These are phyloP conservation scores for Magnolia officinalis DNA, from an alignment of 164 flowering plant genomes.

Conservation along the genomic window DNA sequence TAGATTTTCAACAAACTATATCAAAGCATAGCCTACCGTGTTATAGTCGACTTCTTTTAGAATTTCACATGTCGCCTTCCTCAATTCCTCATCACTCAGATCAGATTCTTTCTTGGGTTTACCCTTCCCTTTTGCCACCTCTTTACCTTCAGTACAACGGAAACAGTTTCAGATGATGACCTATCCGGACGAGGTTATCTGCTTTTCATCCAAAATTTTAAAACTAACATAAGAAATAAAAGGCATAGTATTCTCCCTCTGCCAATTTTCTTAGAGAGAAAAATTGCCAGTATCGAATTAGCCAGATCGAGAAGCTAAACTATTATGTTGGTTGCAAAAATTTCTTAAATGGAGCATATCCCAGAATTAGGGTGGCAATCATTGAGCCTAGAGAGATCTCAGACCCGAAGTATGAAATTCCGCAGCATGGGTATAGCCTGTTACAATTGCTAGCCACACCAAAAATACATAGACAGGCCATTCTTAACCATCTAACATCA, in stretches of 20 bases:
- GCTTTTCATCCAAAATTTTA: not conserved
- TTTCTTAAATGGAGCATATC: no score
- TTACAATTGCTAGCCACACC: not conserved
- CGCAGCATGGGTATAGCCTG: not conserved
- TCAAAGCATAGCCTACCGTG: conserved; percentile 45
- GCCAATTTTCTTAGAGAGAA: not conserved
- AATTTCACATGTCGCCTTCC: conserved; percentile 67
- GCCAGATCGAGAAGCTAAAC: not conserved
- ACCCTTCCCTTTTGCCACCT: conserved; percentile 46
- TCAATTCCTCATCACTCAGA: conserved; percentile 65
- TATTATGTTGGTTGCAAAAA: not conserved
- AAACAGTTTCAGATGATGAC: conserved; percentile 2
- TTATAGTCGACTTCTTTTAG: conserved; percentile 90
- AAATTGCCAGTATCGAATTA: not conserved
- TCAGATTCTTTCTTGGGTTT: conserved; percentile 40
- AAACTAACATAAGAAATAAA: not conserved
- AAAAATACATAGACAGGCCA: not conserved
- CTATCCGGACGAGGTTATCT: not conserved
- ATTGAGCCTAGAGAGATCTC: not conserved
- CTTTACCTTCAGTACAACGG: conserved; percentile 23
- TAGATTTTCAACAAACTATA: not conserved
- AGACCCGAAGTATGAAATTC: not conserved
- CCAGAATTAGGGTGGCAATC: not conserved
- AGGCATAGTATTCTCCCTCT: not conserved
- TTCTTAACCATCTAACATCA: no score